Evolutionary conservation across 176 grass and related monocot genomes (phyloP).

Genomic region (Musa beccarii): DNA sequence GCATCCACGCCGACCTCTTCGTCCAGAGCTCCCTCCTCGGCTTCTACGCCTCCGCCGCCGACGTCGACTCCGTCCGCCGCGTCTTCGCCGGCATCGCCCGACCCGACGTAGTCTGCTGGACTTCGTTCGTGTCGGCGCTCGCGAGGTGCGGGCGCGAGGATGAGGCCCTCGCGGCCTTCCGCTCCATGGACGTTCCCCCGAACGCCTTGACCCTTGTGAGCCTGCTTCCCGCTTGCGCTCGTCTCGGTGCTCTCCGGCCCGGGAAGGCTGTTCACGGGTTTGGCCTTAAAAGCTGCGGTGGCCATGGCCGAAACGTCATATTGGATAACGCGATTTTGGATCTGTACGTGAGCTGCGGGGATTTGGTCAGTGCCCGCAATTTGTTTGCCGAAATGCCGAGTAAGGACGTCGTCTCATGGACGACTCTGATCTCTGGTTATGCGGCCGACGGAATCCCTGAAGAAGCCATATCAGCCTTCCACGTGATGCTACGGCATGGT

Average conservation of each 20-base stretch:
- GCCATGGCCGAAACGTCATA: constrained; percentile 30
- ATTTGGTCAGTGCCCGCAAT: constrained; percentile 15
- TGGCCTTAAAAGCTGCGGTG: constrained; percentile 26
- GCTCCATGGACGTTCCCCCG: constrained; percentile 33
- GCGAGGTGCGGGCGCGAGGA: constrained; percentile 32
- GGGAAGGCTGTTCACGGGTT: constrained; percentile 33
- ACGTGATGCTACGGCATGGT: constrained; percentile 11
- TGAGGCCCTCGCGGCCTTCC: constrained; percentile 33
- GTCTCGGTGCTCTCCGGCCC: constrained; percentile 16
- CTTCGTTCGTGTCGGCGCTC: constrained; percentile 38
- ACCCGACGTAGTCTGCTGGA: constrained; percentile 40
- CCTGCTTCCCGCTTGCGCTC: constrained; percentile 43
- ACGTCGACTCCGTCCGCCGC: not conserved
- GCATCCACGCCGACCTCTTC: constrained; percentile 32
- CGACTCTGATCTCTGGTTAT: constrained; percentile 36
- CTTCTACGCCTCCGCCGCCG: constrained; percentile 30
- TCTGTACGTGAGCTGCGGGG: constrained; percentile 36
- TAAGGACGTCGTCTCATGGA: constrained; percentile 39
- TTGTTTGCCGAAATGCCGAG: constrained; percentile 47
- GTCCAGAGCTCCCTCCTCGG: constrained; percentile 34
- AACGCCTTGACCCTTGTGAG: constrained; percentile 44
- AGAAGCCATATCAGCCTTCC: constrained; percentile 32
- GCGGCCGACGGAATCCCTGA: constrained; percentile 21
- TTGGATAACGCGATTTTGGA: constrained; percentile 37
- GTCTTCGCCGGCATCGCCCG: constrained; percentile 10